A percentile compares a stretch with the other conserved stretches of the same genome.
Conservation (phyloP, 1,284 basidiomycete species). For the Phenoliferia sp. region DNA sequence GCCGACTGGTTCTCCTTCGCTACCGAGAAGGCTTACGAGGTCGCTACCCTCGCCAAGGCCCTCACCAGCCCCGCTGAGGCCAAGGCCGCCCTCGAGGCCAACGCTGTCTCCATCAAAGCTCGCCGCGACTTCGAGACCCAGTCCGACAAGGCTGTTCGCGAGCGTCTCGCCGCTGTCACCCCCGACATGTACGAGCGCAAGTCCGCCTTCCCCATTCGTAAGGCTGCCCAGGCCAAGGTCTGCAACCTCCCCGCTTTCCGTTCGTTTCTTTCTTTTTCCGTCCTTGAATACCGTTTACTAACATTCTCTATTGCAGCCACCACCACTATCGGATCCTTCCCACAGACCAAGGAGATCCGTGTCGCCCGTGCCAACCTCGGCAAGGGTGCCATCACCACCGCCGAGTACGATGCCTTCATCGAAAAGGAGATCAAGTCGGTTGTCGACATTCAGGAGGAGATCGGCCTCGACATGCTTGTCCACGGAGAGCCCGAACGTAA, state of each 20-base stretch:
- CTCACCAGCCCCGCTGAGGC: constrained; percentile 73
- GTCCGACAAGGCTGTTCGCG: constrained; percentile 92
- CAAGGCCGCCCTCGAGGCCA: constrained; percentile 65
- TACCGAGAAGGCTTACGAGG: constrained; percentile 91
- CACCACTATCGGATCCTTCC: constrained; percentile 37
- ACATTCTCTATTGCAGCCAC: constrained; percentile 47
- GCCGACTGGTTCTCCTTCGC: constrained; percentile 99
- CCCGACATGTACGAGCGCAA: constrained; percentile 83
- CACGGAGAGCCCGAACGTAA: constrained; percentile 81
- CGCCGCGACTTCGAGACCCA: constrained; percentile 93
- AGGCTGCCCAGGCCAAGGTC: constrained; percentile 82
- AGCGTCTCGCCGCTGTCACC: constrained; percentile 89
- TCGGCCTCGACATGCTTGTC: constrained; percentile 94
- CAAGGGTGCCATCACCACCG: constrained; percentile 84
- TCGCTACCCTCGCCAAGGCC: constrained; percentile 76
- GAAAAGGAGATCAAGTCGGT: constrained; percentile 95
- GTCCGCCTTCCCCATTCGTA: constrained; percentile 81
- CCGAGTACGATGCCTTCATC: constrained; percentile 96
- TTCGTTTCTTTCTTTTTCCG: constrained; percentile 95
- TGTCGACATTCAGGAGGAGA: constrained; percentile 93
- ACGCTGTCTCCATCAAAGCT: constrained; percentile 86
- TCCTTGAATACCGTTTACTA: not conserved
- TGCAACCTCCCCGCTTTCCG: constrained; percentile 95
- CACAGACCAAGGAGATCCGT: constrained; percentile 97
- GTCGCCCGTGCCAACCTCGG: constrained; percentile 87